A percentile compares a stretch with the other conserved stretches of the same genome.
phyloP scores from a whole-genome alignment of 495 filamentous ascomycete genomes.

The Penicillium daleae region DNA sequence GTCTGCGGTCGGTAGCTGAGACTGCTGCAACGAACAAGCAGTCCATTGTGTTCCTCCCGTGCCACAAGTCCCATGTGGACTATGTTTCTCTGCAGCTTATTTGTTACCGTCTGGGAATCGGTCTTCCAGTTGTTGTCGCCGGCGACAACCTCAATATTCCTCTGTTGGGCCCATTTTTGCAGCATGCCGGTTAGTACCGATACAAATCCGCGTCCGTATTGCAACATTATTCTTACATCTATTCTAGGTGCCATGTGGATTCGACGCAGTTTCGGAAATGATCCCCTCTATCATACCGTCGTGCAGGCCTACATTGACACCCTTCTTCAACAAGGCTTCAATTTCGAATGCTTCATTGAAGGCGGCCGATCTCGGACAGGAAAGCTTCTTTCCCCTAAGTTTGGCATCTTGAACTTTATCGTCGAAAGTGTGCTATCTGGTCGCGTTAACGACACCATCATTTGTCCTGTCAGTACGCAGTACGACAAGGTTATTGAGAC shows the following conservation, averaged over 20 bases:
- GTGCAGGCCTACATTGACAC: conserved; percentile 97
- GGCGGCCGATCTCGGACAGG: conserved; percentile 90
- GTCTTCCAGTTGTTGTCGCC: conserved; percentile 88
- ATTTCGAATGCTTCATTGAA: conserved; percentile 97
- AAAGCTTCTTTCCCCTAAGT: conserved; percentile 91
- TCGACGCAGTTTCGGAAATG: conserved; percentile 87
- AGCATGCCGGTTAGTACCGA: conserved; percentile 72
- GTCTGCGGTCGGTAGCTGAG: conserved; percentile 78
- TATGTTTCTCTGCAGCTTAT: conserved; percentile 93
- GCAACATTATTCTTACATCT: conserved; percentile 18
- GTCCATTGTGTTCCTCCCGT: conserved; percentile 93
- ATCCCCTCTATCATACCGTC: conserved; percentile 83
- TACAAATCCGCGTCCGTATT: not conserved
- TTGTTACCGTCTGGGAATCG: conserved; percentile 89
- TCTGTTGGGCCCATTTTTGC: conserved; percentile 83
- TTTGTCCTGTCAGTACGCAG: conserved; percentile 94
- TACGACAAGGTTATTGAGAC: conserved; percentile 99
- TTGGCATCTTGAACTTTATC: conserved; percentile 93
- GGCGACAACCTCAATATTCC: conserved; percentile 97
- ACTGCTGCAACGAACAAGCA: conserved; percentile 84
- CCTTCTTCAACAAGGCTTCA: conserved; percentile 84
- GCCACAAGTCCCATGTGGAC: conserved; percentile 92
- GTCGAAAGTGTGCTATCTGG: conserved; percentile 87
- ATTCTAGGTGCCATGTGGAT: conserved; percentile 89
- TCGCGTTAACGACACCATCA: conserved; percentile 85